Percentiles rank a stretch among this genome's conserved stretches.
phyloP scores from a whole-genome alignment of 2,329 filamentous ascomycete species.

The Arthrinium phaeospermum region DNA sequence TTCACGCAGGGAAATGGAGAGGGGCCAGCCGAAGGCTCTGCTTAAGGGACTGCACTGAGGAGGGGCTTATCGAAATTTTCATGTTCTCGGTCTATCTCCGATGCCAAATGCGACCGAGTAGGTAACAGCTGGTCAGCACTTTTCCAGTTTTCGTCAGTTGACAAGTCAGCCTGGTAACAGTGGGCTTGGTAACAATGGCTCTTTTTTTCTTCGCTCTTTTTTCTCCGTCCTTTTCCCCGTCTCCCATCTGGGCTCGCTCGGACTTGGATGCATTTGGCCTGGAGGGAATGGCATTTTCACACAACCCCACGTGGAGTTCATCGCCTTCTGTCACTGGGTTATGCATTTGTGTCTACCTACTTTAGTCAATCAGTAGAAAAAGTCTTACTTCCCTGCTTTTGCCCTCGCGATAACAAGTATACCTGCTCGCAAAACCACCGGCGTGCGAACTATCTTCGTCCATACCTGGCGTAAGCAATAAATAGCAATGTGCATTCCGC shows the following conservation, averaged over 20 bases:
- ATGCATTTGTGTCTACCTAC: not conserved
- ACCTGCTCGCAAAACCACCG: not conserved
- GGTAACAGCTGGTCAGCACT: not conserved
- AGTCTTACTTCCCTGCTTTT: not conserved
- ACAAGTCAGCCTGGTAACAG: not conserved
- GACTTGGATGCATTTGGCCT: not conserved
- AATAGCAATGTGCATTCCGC: not conserved
- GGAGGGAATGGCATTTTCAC: constrained; percentile 1
- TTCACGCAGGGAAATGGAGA: not conserved
- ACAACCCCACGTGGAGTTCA: constrained; percentile 11
- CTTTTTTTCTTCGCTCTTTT: not conserved
- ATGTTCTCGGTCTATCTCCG: not conserved
- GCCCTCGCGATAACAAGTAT: not conserved
- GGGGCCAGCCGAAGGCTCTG: not conserved
- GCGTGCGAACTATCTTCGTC: not conserved
- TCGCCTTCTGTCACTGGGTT: constrained; percentile 13
- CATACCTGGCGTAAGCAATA: not conserved
- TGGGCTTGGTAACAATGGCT: not conserved
- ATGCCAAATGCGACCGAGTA: not conserved
- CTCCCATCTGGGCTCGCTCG: not conserved
- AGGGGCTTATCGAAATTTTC: constrained; percentile 17
- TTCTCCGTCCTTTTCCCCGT: too few species aligned
- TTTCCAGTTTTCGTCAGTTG: not conserved
- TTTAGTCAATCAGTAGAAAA: not conserved
- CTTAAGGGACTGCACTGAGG: not conserved